Conservation (phyloP, 176 grass and related monocot genomes). For the Oryza brachyantha region DNA sequence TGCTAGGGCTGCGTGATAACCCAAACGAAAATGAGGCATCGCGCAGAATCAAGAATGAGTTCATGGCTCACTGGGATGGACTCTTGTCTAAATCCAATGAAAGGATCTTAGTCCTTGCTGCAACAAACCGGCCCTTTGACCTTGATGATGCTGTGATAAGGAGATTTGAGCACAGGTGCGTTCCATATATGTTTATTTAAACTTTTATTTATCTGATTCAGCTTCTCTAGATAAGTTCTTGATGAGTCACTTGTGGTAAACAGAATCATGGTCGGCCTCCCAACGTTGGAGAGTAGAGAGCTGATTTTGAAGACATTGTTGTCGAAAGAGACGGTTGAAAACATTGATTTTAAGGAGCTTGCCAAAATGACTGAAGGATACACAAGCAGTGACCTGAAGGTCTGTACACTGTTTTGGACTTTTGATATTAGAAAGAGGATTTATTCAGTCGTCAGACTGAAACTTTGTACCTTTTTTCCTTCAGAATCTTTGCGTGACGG, state of each 20-base stretch:
- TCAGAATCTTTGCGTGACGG: conserved; percentile 73
- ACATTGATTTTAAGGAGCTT: conserved; percentile 78
- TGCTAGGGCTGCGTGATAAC: conserved; percentile 63
- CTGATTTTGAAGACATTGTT: conserved; percentile 61
- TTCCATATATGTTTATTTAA: background rate
- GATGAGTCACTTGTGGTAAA: conserved; percentile 21
- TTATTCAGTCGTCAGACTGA: background rate
- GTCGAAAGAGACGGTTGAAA: conserved; percentile 63
- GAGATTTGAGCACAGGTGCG: conserved; percentile 78
- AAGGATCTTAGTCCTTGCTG: conserved; percentile 80
- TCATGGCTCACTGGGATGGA: conserved; percentile 83
- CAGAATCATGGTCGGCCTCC: conserved; percentile 90
- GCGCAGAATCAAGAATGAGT: conserved; percentile 83
- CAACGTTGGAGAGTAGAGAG: conserved; percentile 69
- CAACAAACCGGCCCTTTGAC: conserved; percentile 85
- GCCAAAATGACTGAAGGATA: conserved; percentile 81
- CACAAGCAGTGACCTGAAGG: conserved; percentile 91
- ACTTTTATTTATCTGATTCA: background rate
- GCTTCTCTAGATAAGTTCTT: conserved; percentile 17
- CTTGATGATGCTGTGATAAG: conserved; percentile 81
- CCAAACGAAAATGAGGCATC: conserved; percentile 62
- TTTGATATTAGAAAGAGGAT: background rate
- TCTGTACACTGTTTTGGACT: conserved; percentile 28
- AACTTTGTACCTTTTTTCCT: background rate
- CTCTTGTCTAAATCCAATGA: conserved; percentile 57